phyloP scores from a whole-genome alignment of 2,329 filamentous ascomycete species.

The Cladosporium oxysporum region DNA sequence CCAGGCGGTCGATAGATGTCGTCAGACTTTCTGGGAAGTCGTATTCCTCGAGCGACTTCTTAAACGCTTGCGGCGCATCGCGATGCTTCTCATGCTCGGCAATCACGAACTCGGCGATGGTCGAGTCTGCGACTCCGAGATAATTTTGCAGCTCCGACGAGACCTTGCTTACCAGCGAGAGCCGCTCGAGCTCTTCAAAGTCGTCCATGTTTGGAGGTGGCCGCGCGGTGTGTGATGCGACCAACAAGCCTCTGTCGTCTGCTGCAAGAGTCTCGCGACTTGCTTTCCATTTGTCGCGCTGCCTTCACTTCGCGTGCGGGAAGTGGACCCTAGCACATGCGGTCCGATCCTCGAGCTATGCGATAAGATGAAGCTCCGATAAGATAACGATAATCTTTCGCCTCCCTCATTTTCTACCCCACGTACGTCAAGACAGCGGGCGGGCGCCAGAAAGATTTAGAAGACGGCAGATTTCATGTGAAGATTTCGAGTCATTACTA shows the following conservation, averaged over 20 bases:
- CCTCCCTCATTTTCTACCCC: slow-evolving; percentile 8
- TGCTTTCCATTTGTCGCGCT: not conserved
- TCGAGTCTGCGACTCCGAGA: slow-evolving; percentile 88
- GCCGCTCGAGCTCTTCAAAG: slow-evolving; percentile 83
- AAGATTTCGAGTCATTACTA: slow-evolving; percentile 21
- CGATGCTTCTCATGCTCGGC: slow-evolving; percentile 78
- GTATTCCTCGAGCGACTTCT: slow-evolving; percentile 70
- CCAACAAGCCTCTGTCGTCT: not conserved
- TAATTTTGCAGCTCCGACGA: slow-evolving; percentile 94
- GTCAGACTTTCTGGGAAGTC: slow-evolving; percentile 84
- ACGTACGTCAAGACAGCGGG: slow-evolving; percentile 8
- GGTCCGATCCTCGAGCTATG: not conserved
- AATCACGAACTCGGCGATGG: slow-evolving; percentile 94
- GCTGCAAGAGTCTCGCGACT: not conserved
- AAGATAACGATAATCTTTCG: slow-evolving; percentile 11
- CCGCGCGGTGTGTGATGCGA: not conserved
- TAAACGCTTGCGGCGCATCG: slow-evolving; percentile 68
- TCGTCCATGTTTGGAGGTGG: slow-evolving; percentile 69
- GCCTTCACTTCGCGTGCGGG: slow-evolving; percentile 12
- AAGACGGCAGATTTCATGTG: slow-evolving; percentile 21
- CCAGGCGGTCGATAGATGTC: slow-evolving; percentile 86
- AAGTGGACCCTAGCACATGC: not conserved
- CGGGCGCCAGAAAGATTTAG: slow-evolving; percentile 13
- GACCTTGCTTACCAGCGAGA: slow-evolving; percentile 93
- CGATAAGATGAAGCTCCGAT: not conserved